Evolutionary conservation across 192 early-diverging fungal species (phyloP), one percentile per base, ranked within the genome.

Genomic region (Backusella parvicylindrica): DNA sequence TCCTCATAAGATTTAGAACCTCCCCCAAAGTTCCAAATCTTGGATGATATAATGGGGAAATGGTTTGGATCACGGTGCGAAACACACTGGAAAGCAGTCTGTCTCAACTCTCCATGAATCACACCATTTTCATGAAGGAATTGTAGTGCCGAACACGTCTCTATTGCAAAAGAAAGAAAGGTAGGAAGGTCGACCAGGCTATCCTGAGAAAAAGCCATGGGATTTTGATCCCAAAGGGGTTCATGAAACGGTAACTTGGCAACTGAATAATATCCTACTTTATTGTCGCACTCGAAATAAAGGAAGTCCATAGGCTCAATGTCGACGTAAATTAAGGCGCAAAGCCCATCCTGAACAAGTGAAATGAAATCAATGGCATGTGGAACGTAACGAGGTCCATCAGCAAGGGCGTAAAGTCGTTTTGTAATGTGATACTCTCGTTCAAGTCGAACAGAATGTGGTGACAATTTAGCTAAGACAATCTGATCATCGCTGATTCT

Each of bases 1-100:
- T 75, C 74, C 40, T 75, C 74, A 32, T 75, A 75, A 6, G 74
- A 75, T 28, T 50, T 75, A 0, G 68, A 30, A 0, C 74, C 74
- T 21, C 60, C 32, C 2, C 74, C 74, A 56, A 75, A 75, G n/a
- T 75, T 75, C 74, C 74, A 75, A 3, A 75, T 68, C 47, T 68
- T 75, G 6, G 49, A 41, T 12, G n/a, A 28, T 23, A 60, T 60
- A 1, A 60, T 60, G 12, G 53, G 53, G n/a, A 60, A 60, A 28
- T 49, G 38, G 18, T 68, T 47, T 15, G 37, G 31, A 3, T 72
- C 53, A 32, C 43, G 18, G 2, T 28, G n/a, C 28, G 15, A 47
- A 2, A 33, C 66, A n/a, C 32, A 50, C 23, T 68, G 74, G 32
- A 75, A 75, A 7, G 74, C 40, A 5, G 47, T 26, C 5, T 47